Conservation (phyloP, 345 rosid genomes). For the Hevea brasiliensis region DNA sequence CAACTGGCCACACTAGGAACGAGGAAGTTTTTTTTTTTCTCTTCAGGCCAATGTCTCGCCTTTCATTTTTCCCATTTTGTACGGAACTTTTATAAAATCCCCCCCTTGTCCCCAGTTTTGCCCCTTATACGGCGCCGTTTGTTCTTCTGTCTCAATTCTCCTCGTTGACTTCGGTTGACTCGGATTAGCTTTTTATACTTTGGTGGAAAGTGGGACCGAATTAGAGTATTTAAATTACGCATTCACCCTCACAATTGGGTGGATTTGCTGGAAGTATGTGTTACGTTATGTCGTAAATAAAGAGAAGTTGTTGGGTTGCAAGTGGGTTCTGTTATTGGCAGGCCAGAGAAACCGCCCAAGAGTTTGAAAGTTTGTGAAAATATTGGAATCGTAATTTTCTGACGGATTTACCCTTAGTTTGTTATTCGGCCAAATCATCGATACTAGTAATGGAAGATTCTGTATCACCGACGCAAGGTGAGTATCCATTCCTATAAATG, state of each 20-base stretch:
- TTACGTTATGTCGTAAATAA: slow-evolving; percentile 6
- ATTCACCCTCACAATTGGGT: not conserved
- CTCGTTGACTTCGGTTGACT: slow-evolving; percentile 22
- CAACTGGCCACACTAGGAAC: slow-evolving; percentile 27
- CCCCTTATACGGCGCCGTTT: slow-evolving; percentile 18
- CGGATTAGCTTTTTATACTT: not conserved
- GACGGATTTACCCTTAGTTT: slow-evolving; percentile 10
- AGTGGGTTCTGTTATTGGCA: slow-evolving; percentile 25
- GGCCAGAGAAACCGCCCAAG: slow-evolving; percentile 32
- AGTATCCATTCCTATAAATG: too few relatives aligned
- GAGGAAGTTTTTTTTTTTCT: slow-evolving; percentile 7
- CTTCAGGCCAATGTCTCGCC: slow-evolving; percentile 34
- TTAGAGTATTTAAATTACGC: not conserved
- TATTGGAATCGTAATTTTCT: not conserved
- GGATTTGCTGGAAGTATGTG: not conserved
- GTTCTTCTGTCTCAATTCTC: fast-evolving
- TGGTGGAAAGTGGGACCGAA: slow-evolving; percentile 5
- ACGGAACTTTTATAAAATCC: slow-evolving; percentile 24
- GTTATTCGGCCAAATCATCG: too few relatives aligned
- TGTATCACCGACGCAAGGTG: too few relatives aligned
- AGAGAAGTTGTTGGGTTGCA: not conserved
- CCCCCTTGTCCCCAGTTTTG: slow-evolving; percentile 21
- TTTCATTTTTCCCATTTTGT: slow-evolving; percentile 27
- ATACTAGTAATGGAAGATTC: too few relatives aligned
- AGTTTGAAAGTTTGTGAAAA: slow-evolving; percentile 15